phyloP scores from a whole-genome alignment of 2,329 filamentous ascomycete genomes.

The Lasiodiplodia citricola region DNA sequence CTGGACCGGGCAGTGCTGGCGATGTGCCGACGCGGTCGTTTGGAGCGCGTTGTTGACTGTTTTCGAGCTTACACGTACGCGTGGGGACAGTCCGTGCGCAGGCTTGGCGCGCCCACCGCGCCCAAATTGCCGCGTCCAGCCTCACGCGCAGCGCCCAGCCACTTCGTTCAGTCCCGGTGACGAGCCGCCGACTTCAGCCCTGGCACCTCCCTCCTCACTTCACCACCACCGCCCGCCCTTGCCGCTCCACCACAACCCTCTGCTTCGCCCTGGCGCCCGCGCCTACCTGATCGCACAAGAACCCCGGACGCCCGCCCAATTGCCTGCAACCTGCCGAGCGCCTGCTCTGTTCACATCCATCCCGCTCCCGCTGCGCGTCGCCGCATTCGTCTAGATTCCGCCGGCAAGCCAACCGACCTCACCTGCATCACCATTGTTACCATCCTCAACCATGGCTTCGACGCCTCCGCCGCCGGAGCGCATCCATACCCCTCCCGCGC shows the following conservation, averaged over 20 bases:
- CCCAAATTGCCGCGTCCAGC: slow-evolving; percentile 1
- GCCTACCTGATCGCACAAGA: slow-evolving; percentile 8
- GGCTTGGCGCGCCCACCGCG: slow-evolving; percentile 1
- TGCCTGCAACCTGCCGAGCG: neutral
- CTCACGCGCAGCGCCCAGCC: slow-evolving; percentile 11
- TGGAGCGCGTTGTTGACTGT: slow-evolving; percentile 22
- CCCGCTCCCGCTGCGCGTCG: slow-evolving; percentile 14
- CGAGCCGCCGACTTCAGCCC: slow-evolving; percentile 14
- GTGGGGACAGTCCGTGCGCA: slow-evolving; percentile 18
- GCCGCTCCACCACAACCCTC: slow-evolving; percentile 1
- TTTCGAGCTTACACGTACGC: slow-evolving; percentile 22
- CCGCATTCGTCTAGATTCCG: slow-evolving; percentile 23
- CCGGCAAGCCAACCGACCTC: neutral
- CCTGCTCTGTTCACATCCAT: neutral
- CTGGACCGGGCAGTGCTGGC: slow-evolving; percentile 20
- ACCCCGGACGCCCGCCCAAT: slow-evolving; percentile 5
- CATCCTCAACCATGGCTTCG: slow-evolving; percentile 41
- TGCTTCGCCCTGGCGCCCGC: neutral
- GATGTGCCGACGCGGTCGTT: slow-evolving; percentile 9
- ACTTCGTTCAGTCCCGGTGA: neutral
- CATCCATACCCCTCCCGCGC: slow-evolving; percentile 71
- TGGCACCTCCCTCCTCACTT: slow-evolving; percentile 19
- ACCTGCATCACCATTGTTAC: neutral
- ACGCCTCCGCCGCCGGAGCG: slow-evolving; percentile 67
- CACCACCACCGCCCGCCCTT: slow-evolving; percentile 18